Evolutionary conservation across 768 basidiomycete species (phyloP).

Genomic region (Filobasidium wieringae): DNA sequence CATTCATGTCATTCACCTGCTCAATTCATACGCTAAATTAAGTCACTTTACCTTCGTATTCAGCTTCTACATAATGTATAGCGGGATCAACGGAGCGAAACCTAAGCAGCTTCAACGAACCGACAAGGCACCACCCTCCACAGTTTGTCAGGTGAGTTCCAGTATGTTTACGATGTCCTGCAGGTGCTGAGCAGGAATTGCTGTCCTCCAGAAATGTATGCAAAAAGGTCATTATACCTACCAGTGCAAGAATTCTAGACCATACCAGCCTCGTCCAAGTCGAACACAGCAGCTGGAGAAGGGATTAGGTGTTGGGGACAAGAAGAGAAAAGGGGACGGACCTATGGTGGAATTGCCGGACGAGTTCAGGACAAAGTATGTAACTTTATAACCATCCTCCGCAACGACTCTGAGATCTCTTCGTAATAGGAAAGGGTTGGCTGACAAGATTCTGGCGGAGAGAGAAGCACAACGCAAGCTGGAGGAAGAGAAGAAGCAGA

Average conservation of each 20-base stretch:
- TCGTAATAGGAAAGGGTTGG: conserved; percentile 1
- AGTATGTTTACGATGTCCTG: not conserved
- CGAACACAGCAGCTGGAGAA: conserved; percentile 76
- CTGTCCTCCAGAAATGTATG: conserved; percentile 28
- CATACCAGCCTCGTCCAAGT: conserved; percentile 80
- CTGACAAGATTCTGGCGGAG: conserved; percentile 11
- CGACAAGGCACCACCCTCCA: not conserved
- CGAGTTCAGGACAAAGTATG: conserved; percentile 59
- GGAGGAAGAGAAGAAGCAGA: not conserved
- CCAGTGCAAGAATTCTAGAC: conserved; percentile 68
- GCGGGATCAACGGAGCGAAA: conserved; percentile 5
- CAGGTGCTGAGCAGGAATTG: no score
- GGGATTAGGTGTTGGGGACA: conserved; percentile 45
- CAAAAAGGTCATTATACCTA: conserved; percentile 73
- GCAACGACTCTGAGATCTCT: not conserved
- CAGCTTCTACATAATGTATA: no score
- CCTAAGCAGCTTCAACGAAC: conserved; percentile 11
- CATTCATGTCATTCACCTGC: no score
- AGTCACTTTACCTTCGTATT: no score
- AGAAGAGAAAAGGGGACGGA: conserved; percentile 46
- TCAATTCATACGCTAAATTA: no score
- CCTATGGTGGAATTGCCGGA: conserved; percentile 77
- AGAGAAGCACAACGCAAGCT: conserved; percentile 16
- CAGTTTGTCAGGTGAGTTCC: conserved; percentile 11
- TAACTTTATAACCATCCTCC: no score